Percentiles rank a stretch among this genome's conserved stretches.
These are phyloP conservation scores for Nitzschia sp. DNA, from an alignment of 108 stramenopile species.

Conservation along the genomic window DNA sequence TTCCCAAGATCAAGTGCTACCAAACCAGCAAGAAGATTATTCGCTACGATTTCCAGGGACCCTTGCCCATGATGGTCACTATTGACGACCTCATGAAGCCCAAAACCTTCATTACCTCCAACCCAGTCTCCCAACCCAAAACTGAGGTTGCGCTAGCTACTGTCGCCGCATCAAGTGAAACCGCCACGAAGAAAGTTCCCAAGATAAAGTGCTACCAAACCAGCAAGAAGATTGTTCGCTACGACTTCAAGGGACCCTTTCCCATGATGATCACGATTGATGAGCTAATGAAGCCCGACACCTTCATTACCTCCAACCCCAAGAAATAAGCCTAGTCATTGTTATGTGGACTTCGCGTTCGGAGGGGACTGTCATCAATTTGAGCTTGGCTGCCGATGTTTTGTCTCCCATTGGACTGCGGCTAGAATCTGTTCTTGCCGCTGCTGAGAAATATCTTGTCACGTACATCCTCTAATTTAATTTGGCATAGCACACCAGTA, in stretches of 20 bases:
- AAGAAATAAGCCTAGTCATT: too few species aligned
- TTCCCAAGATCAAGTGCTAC: neutral
- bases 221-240: neutral
- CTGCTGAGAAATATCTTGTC: too few species aligned
- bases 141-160: neutral
- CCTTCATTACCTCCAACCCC: too few species aligned
- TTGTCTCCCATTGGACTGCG: too few species aligned
- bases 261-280: neutral
- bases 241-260: neutral
- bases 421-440: too few species aligned
- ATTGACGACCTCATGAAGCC: neutral
- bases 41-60: neutral
- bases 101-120: neutral
- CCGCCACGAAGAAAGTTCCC: neutral
- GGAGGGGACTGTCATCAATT: too few species aligned
- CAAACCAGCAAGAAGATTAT: neutral
- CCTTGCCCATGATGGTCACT: neutral
- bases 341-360: too few species aligned
- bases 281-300: neutral
- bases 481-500: too few species aligned
- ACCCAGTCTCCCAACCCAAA: neutral
- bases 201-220: conserved; percentile 5
- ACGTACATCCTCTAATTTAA: too few species aligned
- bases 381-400: too few species aligned
- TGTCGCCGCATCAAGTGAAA: neutral